These are phyloP conservation scores for Tulasnella sp. DNA, from an alignment of 768 basidiomycete genomes.

Conservation along the genomic window DNA sequence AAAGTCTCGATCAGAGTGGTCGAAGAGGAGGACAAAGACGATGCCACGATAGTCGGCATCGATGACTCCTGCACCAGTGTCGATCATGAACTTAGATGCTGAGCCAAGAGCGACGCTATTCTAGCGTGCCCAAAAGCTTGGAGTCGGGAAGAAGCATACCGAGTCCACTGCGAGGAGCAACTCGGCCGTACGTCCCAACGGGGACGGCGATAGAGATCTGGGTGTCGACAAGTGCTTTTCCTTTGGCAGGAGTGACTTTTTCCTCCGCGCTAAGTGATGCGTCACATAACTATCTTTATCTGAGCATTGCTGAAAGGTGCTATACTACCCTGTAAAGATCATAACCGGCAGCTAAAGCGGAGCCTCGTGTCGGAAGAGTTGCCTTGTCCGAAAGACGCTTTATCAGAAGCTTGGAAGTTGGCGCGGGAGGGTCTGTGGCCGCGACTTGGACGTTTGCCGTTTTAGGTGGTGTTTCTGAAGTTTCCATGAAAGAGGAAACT, in stretches of 20 bases:
- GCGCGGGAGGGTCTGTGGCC: neutral
- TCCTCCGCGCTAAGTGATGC: slow-evolving; percentile 60
- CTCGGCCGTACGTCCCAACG: slow-evolving; percentile 85
- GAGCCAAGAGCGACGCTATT: neutral
- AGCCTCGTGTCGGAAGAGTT: slow-evolving; percentile 76
- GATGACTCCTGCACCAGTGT: slow-evolving; percentile 94
- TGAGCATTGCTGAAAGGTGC: neutral
- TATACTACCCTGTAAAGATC: slow-evolving; percentile 77
- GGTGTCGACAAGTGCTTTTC: slow-evolving; percentile 85
- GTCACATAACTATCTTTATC: too few relatives aligned
- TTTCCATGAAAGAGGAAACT: too few relatives aligned
- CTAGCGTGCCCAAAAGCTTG: neutral
- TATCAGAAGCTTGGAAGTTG: slow-evolving; percentile 44
- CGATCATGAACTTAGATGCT: slow-evolving; percentile 97
- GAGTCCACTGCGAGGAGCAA: slow-evolving; percentile 90
- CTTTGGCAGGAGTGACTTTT: slow-evolving; percentile 73
- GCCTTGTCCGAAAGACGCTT: slow-evolving; percentile 79
- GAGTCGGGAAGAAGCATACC: slow-evolving; percentile 39
- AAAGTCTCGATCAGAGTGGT: slow-evolving; percentile 83
- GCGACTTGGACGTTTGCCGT: neutral
- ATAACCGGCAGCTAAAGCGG: slow-evolving; percentile 80
- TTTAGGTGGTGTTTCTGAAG: neutral
- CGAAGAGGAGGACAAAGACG: slow-evolving; percentile 87
- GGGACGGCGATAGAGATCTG: slow-evolving; percentile 93
- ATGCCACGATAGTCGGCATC: slow-evolving; percentile 94